Conservation (phyloP, 257 asterid genomes). For the Solanum sitiens region DNA sequence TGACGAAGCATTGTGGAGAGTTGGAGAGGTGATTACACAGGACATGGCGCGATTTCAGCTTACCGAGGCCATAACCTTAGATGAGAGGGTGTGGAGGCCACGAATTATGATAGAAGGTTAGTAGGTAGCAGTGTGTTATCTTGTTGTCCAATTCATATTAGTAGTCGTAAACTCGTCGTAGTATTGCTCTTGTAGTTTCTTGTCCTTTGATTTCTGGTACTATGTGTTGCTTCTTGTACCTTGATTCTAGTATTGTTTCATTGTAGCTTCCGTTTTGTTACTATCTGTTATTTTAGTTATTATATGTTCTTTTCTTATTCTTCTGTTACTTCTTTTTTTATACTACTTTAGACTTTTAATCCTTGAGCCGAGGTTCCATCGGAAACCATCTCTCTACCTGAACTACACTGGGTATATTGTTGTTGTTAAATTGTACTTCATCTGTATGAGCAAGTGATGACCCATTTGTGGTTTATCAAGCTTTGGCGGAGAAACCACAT, state of each 20-base stretch:
- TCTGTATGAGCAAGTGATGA: background rate
- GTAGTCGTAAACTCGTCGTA: background rate
- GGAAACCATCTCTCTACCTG: background rate
- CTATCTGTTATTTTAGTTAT: background rate
- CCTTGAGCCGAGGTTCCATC: background rate
- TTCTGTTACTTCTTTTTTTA: background rate
- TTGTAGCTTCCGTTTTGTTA: no score
- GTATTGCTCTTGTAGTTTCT: background rate
- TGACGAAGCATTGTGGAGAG: background rate
- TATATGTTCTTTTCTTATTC: background rate
- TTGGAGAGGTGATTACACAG: background rate
- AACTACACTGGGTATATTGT: background rate
- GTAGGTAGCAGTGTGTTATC: no score
- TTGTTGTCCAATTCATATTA: background rate
- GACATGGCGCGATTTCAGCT: background rate
- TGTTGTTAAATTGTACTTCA: background rate
- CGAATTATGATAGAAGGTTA: background rate
- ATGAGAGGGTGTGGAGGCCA: background rate
- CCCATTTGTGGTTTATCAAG: background rate
- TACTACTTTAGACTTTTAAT: no score
- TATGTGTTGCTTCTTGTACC: background rate
- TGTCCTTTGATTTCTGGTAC: background rate
- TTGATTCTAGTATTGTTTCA: background rate
- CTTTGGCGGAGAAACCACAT: background rate
- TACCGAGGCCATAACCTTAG: background rate